Evolutionary conservation across 169 alveolate genomes (phyloP), one percentile per base, ranked within the genome.

Genomic region (Plasmodium sp.): DNA sequence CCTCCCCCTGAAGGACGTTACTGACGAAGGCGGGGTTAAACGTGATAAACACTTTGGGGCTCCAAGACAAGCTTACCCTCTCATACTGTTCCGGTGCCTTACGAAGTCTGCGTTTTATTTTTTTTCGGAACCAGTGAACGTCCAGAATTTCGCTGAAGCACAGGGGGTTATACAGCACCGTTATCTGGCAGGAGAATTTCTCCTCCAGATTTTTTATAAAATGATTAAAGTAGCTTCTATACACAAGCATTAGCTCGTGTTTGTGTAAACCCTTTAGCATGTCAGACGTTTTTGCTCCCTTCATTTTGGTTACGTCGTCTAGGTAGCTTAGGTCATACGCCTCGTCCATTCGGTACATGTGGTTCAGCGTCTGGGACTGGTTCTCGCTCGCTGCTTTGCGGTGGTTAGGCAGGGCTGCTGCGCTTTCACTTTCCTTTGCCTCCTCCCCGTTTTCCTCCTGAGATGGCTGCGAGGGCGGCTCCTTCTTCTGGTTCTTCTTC

Each of bases 41-140:
- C 2, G 93, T 73, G 39, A 84, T 54, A 10, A 84, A 84, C 5
- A 84, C 51, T 12, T 74, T 33, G 1, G 93, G 93, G 22, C 41
- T 45, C 93, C 93, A 84, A 16, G 93, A 84, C 54, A 31, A 33
- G 75, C 88, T 45, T n/a, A 84, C 74, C 3, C 73, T 14, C n/a
- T 31, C 41, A 34, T 84, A 14, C 3, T 6, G 34, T 1, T 5
- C 14, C 0, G n/a, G n/a, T 39, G 39, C 48, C 27, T 84, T 84
- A 22, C n/a, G 54, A 31, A 84, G 41, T 18, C 51, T 84, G 12
- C 56, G 45, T 41, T 84, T 84, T 2, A 84, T 74, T 48, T 74
- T 85, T n/a, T 85, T 85, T 3, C 84, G 48, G 79, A 85, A 85
- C 10, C 22, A 74, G 1, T 45, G 48, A 18, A 74, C 18, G 79